Base-by-base conservation (phyloP, 1,139 yeast genomes). In the Zygosaccharomyces sapae region DNA sequence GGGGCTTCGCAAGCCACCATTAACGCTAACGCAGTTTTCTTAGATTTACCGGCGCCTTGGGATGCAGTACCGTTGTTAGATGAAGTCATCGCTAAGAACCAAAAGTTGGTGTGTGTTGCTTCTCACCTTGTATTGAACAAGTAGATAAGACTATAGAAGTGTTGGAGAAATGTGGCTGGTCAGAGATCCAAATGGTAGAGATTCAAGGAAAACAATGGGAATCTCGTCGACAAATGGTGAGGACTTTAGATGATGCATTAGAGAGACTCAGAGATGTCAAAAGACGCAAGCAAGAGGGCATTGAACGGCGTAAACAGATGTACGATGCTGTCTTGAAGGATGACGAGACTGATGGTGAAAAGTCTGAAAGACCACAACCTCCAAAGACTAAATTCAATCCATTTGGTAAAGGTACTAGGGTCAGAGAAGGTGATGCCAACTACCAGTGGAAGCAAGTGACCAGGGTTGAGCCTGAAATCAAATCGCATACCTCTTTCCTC, bases 11-110 rank as follows among this genome's bases (percentile, higher is more conserved):
- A 27, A 62, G 65, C 1, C 59, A 60, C 2, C 59, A 13, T 83
- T 7, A 66, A 75, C 33, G 95, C 87, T 0, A 82, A 83, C 47
- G 82, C 83, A 1, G 80, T 92, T 0, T 94, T 94, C 61, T 74
- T 94, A 55, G 99, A 94, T 64, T 75, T 94, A 44, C 99, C 99
- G 1, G 83, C 96, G 4, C 98, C 99, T 3, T 92, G 98, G 97
- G 81, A 81, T 24, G 98, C 98, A 8, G 84, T 94, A 48, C 89
- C 90, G 5, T 84, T 86, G 64, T 70, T 92, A 41, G 70, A 73
- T 22, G 51, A 59, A 2, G 95, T 86, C 3, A 74, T 87, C 16
- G 70, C 85, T n/a, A 65, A 68, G 6, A 70, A 70, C 20, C 71
- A 74, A 49, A 75, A 38, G 84, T 81, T 9, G 81, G 85, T 2